phyloP scores from a whole-genome alignment of 2,329 filamentous ascomycete species.

The Graphiopsis chlorocephala region DNA sequence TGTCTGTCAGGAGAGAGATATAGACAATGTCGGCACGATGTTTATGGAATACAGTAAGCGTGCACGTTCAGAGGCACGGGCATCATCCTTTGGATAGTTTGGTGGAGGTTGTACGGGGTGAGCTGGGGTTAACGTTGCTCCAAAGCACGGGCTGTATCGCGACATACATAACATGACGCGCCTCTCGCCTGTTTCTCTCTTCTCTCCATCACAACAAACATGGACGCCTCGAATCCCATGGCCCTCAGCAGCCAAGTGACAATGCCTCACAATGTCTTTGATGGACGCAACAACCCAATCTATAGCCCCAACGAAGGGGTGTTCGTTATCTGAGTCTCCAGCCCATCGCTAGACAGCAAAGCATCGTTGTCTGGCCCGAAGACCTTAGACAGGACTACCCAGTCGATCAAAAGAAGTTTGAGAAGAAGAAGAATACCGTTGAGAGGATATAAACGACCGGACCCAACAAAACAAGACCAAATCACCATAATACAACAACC shows the following conservation, averaged over 20 bases:
- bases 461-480: background rate
- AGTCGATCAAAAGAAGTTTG: background rate
- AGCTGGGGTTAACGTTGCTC: background rate
- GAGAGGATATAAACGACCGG: constrained; percentile 7
- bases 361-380: constrained; percentile 13
- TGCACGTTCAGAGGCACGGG: background rate
- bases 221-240: constrained; percentile 7
- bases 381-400: background rate
- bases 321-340: constrained; percentile 40
- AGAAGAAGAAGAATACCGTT: constrained; percentile 6
- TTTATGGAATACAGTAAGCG: background rate
- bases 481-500: background rate
- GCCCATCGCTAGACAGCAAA: constrained; percentile 4
- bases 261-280: background rate
- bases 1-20: background rate
- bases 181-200: constrained; percentile 9
- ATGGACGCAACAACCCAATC: constrained; percentile 31
- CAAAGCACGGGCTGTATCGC: background rate
- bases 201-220: constrained; percentile 18
- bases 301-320: constrained; percentile 58
- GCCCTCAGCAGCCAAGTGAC: constrained; percentile 15
- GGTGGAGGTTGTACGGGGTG: background rate
- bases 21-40: background rate
- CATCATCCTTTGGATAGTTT: background rate
- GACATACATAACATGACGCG: background rate